Percentiles rank a stretch among this genome's conserved stretches.
These are phyloP conservation scores for Sclerotinia subarctica DNA, from an alignment of 2,329 filamentous ascomycete genomes.

Conservation along the genomic window DNA sequence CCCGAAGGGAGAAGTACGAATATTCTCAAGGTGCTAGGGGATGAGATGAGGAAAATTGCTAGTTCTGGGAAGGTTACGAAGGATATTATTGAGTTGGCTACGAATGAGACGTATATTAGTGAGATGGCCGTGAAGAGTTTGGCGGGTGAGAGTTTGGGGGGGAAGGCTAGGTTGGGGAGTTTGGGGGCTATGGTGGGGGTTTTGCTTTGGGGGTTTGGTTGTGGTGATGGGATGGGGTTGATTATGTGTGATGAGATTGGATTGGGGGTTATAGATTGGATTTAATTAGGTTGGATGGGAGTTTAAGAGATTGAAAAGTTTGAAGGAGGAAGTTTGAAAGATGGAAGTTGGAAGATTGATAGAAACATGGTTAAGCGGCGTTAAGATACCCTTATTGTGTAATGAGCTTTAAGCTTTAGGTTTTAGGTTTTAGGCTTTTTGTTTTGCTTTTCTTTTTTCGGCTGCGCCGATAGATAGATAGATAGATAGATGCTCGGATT, in stretches of 20 bases:
- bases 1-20: conserved; percentile 60
- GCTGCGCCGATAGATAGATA: background rate
- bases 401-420: no score
- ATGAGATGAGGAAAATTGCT: conserved; percentile 49
- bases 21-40: conserved; percentile 52
- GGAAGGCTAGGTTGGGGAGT: conserved; percentile 24
- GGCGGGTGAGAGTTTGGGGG: conserved; percentile 23
- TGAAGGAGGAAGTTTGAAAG: background rate
- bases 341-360: background rate
- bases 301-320: background rate
- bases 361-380: background rate
- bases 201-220: conserved; percentile 33
- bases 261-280: background rate
- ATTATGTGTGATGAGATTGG: background rate
- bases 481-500: background rate
- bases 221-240: conserved; percentile 17
- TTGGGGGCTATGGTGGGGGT: conserved; percentile 34
- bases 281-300: background rate
- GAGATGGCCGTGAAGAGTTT: conserved; percentile 23
- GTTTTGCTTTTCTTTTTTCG: background rate
- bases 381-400: conserved; percentile 16
- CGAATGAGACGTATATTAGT: conserved; percentile 39
- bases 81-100: conserved; percentile 38
- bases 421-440: no score
- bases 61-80: conserved; percentile 42